Percentiles rank a stretch among this genome's conserved stretches.
phyloP scores from a whole-genome alignment of 257 asterid species.

The Nicotiana tomentosiformis region DNA sequence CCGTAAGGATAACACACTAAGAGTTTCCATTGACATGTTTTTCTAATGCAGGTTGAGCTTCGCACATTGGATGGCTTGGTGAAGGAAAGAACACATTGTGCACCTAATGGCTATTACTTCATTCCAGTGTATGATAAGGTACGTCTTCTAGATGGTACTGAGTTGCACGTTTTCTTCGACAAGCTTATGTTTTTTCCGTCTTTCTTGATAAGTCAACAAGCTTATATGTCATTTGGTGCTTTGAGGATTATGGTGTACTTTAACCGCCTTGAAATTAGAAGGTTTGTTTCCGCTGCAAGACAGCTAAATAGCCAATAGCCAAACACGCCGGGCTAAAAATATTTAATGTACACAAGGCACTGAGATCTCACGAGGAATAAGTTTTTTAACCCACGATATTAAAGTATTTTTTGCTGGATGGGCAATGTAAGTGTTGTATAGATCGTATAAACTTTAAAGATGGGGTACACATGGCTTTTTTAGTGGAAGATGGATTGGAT shows the following conservation, averaged over 20 bases:
- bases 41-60: slow-evolving; percentile 65
- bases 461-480: background rate
- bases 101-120: slow-evolving; percentile 98
- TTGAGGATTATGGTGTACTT: background rate
- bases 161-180: background rate
- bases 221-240: background rate
- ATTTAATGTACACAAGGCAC: background rate
- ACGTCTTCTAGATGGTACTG: background rate
- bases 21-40: background rate
- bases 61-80: slow-evolving; percentile 91
- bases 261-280: background rate
- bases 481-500: background rate
- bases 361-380: background rate
- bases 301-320: background rate
- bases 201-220: background rate
- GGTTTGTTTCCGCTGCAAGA: background rate
- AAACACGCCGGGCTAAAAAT: background rate
- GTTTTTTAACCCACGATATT: background rate
- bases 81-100: slow-evolving; percentile 90
- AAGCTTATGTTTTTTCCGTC: background rate
- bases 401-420: background rate
- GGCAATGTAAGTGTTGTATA: background rate
- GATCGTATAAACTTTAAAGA: background rate
- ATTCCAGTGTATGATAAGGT: slow-evolving; percentile 99
- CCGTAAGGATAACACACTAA: background rate